A percentile compares a stretch with the other conserved stretches of the same genome.
These are phyloP conservation scores for Rhododendron henanense DNA, from an alignment of 148 eudicot genomes.

Conservation along the genomic window DNA sequence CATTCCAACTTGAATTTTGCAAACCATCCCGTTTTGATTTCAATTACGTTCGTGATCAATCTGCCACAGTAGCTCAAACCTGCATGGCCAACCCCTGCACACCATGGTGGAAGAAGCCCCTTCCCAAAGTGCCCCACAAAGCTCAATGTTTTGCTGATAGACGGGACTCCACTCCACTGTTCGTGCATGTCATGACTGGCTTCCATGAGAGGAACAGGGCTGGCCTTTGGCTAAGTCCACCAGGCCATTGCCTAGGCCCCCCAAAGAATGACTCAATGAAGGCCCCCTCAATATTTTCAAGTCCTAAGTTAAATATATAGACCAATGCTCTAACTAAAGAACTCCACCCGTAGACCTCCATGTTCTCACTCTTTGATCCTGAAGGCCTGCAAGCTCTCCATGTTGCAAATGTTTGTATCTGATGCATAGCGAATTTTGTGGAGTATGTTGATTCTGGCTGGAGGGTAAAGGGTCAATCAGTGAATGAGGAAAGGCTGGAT, in stretches of 20 bases:
- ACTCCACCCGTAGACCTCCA: neutral
- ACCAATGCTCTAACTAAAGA: neutral
- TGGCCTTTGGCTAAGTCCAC: no score
- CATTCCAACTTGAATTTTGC: neutral
- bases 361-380: neutral
- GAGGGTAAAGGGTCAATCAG: neutral
- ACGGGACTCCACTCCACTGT: neutral
- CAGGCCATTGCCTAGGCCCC: no score
- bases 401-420: neutral
- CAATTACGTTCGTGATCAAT: neutral
- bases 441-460: neutral
- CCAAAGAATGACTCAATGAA: no score
- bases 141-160: neutral
- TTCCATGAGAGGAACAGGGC: neutral
- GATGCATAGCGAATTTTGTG: neutral
- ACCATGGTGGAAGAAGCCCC: neutral
- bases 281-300: no score
- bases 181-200: neutral
- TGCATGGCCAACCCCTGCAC: neutral
- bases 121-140: neutral
- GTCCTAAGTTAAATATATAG: neutral
- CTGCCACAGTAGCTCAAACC: neutral
- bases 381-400: neutral
- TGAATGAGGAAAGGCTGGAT: neutral
- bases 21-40: neutral